Evolutionary conservation across 73 alveolate species (phyloP), one percentile per base, ranked within the genome.

Genomic region (Stentor roeselii): DNA sequence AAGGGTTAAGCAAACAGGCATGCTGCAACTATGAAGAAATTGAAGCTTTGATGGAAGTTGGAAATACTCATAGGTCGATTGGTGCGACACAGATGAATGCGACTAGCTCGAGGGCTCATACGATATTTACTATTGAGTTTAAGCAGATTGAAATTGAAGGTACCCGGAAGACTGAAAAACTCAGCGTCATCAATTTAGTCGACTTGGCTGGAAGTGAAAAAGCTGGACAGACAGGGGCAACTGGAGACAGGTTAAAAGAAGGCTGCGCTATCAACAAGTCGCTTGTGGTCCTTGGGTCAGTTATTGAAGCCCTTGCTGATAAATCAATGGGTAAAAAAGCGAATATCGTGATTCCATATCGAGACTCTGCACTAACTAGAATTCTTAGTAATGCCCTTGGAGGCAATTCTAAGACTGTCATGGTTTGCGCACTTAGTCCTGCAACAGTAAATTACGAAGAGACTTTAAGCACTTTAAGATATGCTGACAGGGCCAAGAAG

Each of bases 391-490:
- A 96, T 86, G 99, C 99, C 3, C 92, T 98, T 35, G 99, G 99
- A 78, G 98, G 98, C 42, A 89, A 97, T 83, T 91, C 98, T 31
- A 98, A 98, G 91, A 97, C 99, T 36, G 93, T 97, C 78, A 98
- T 98, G 99, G 91, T 98, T 37, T 95, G 99, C 84, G 99, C 99
- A n/a, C 86, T 98, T n/a, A 90, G 98, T 3, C 99, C 99, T 1
- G 99, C 99, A 11, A 90, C 94, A 50, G 94, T 94, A 15, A 98
- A 98, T 87, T 98, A 97, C 87, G 99, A 97, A 35, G 99, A 98
- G 88, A 96, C 99, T 39, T 86, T 98, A 85, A 78, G 95, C 78
- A 98, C 99, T 6, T 87, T 98, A 78, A 95, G 99, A 86, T 98
- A 97, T 86, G 99, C 99, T 14, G 99, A 97, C 83, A 83, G 98